Percentiles rank a stretch among this genome's conserved stretches.
These are phyloP conservation scores for Rostrohypoxylon terebratum DNA, from an alignment of 495 filamentous ascomycete genomes.

Conservation along the genomic window DNA sequence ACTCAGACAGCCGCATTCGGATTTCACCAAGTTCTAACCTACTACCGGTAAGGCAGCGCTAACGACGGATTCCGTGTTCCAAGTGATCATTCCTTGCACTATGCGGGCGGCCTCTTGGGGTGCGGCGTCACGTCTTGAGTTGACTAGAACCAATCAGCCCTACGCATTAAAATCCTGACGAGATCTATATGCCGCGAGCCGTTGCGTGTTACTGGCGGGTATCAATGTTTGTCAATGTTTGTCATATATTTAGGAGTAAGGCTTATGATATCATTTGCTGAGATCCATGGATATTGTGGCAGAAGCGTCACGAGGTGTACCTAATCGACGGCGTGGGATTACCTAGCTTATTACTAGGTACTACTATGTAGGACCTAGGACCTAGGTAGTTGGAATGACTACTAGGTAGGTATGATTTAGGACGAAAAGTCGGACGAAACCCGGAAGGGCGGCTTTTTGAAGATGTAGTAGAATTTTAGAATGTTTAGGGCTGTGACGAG, in stretches of 20 bases:
- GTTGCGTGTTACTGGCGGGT: too few relatives aligned
- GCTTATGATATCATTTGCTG: not conserved
- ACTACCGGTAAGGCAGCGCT: not conserved
- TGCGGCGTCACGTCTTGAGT: slow-evolving; percentile 4
- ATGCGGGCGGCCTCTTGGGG: slow-evolving; percentile 11
- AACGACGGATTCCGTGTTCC: not conserved
- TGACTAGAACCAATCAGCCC: slow-evolving; percentile 16
- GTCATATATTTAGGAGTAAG: not conserved
- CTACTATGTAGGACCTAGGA: too few relatives aligned
- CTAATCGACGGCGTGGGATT: not conserved
- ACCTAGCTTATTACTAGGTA: not conserved
- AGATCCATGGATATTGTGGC: not conserved
- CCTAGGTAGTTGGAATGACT: not conserved
- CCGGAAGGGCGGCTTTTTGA: not conserved
- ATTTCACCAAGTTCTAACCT: slow-evolving; percentile 4
- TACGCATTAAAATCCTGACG: not conserved
- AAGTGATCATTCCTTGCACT: not conserved
- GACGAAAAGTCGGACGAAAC: not conserved
- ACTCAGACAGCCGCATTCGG: not conserved
- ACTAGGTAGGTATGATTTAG: not conserved
- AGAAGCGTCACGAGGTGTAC: not conserved
- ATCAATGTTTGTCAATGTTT: too few relatives aligned
- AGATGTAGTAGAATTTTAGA: too few relatives aligned
- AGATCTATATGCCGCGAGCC: not conserved
- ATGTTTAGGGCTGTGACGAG: not conserved